Evolutionary conservation across 2,329 filamentous ascomycete genomes (phyloP).

Genomic region (Colletotrichum coccodes): DNA sequence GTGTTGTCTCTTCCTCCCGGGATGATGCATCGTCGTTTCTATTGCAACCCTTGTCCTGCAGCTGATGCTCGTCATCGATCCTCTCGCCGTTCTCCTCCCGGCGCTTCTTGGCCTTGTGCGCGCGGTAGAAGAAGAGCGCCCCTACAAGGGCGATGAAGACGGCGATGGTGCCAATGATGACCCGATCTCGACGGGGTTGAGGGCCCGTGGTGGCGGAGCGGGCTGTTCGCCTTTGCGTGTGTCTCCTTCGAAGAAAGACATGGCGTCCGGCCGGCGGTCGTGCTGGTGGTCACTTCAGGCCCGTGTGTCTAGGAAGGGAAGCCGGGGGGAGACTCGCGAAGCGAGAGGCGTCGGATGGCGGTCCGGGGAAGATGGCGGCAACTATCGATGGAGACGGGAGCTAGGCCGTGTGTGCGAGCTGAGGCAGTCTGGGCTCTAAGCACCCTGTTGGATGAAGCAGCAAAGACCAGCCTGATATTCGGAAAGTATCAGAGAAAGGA

Average conservation of each 20-base stretch:
- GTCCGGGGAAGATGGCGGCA: neutral
- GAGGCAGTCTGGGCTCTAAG: neutral
- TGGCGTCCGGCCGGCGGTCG: neutral
- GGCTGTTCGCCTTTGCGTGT: constrained; percentile 24
- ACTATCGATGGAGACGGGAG: neutral
- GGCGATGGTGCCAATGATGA: constrained; percentile 38
- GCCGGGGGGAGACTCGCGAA: neutral
- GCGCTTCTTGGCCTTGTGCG: constrained; percentile 23
- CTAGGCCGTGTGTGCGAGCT: neutral
- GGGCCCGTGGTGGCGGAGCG: constrained; percentile 27
- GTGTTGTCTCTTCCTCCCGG: neutral
- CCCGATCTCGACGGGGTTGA: constrained; percentile 41
- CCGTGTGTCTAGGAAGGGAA: neutral
- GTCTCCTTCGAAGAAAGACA: constrained; percentile 34
- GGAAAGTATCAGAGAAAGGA: neutral
- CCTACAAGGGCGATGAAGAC: constrained; percentile 37
- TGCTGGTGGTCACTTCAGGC: neutral
- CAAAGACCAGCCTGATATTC: neutral
- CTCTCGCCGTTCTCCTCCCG: neutral
- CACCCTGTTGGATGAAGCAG: neutral
- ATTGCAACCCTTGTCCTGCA: neutral
- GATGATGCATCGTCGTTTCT: constrained; percentile 8
- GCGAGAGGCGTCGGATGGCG: neutral
- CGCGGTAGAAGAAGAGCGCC: constrained; percentile 38
- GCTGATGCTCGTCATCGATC: neutral